phyloP scores from a whole-genome alignment of 495 filamentous ascomycete species.

The Elaphomyces granulatus region DNA sequence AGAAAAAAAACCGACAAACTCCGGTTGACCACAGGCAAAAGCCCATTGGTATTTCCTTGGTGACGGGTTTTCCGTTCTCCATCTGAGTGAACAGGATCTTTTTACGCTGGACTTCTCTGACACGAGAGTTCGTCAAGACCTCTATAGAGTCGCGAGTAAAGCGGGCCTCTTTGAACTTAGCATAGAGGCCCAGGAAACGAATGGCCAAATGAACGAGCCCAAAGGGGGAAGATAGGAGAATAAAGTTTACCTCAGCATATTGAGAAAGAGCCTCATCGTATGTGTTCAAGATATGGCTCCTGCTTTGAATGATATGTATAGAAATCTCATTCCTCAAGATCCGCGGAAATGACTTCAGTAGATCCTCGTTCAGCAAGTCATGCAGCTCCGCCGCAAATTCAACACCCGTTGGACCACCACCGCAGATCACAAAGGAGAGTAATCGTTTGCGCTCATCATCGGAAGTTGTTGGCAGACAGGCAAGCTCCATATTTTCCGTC shows the following conservation, averaged over 20 bases:
- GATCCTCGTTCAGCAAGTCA: conserved; percentile 92
- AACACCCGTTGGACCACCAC: conserved; percentile 92
- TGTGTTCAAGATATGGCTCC: conserved; percentile 91
- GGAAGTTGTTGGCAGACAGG: conserved; percentile 82
- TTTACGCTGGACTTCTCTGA: conserved; percentile 73
- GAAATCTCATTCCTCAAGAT: conserved; percentile 93
- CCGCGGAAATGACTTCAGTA: conserved; percentile 67
- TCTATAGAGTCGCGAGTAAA: conserved; percentile 86
- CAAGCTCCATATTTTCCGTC: conserved; percentile 80
- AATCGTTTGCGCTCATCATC: conserved; percentile 81
- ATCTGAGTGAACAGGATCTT: conserved; percentile 80
- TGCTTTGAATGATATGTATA: conserved; percentile 89
- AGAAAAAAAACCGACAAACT: conserved; percentile 39
- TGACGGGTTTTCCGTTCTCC: conserved; percentile 54
- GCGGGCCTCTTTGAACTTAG: conserved; percentile 30
- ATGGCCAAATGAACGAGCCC: too few relatives aligned
- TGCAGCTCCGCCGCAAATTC: conserved; percentile 95
- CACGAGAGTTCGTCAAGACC: conserved; percentile 79
- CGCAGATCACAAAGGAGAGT: conserved; percentile 86
- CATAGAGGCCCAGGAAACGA: too few relatives aligned
- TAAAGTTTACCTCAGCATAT: conserved; percentile 58
- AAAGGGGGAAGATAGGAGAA: too few relatives aligned
- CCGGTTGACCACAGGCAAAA: conserved; percentile 99
- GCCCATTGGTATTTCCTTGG: conserved; percentile 88
- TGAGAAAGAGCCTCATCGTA: conserved; percentile 90